Evolutionary conservation across 2,329 filamentous ascomycete species (phyloP).

Genomic region (Apiospora hydei): DNA sequence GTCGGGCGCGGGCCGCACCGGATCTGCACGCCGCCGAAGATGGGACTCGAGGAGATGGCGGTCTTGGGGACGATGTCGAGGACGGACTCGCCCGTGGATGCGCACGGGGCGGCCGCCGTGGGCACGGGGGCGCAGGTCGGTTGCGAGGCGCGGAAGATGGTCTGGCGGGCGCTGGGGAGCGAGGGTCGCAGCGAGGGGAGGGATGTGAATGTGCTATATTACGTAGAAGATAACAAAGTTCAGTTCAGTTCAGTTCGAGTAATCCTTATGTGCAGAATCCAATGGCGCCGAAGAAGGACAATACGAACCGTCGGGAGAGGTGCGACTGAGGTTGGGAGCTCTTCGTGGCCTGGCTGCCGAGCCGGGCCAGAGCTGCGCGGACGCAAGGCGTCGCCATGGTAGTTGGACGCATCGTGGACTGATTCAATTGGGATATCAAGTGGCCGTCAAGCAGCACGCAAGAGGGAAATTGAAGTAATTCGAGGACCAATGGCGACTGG

Average conservation of each 20-base stretch:
- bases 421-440: neutral
- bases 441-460: neutral
- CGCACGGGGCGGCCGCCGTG: slow-evolving; percentile 30
- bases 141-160: slow-evolving; percentile 37
- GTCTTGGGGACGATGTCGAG: slow-evolving; percentile 47
- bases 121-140: slow-evolving; percentile 39
- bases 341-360: slow-evolving; percentile 22
- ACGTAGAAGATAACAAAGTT: neutral
- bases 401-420: slow-evolving; percentile 14
- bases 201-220: slow-evolving; percentile 53
- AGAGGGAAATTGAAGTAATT: too few relatives aligned
- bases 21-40: slow-evolving; percentile 56
- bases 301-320: slow-evolving; percentile 4
- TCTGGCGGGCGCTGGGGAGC: slow-evolving; percentile 41
- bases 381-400: slow-evolving; percentile 21
- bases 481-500: neutral
- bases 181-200: slow-evolving; percentile 60
- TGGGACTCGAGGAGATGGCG: slow-evolving; percentile 60
- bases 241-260: neutral
- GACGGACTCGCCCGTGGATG: slow-evolving; percentile 29
- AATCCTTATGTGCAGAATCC: neutral
- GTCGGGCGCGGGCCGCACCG: slow-evolving; percentile 67
- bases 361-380: slow-evolving; percentile 24
- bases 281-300: neutral
- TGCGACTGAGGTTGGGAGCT: neutral